phyloP scores from a whole-genome alignment of 108 stramenopile genomes.

The Tribonema minus region DNA sequence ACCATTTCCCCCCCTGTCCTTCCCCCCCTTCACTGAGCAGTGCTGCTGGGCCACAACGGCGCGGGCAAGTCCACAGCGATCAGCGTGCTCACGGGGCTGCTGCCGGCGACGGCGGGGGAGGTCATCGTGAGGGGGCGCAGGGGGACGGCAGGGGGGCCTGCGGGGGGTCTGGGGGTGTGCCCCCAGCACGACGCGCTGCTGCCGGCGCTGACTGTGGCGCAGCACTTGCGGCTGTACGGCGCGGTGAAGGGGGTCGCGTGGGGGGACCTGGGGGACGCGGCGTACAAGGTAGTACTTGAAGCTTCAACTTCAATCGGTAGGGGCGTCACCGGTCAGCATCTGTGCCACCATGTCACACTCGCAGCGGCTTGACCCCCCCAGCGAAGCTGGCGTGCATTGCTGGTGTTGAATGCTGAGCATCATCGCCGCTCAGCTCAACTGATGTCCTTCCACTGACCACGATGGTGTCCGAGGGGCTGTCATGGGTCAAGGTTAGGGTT shows the following conservation, averaged over 20 bases:
- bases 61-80: conserved; percentile 75
- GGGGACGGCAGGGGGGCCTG: background rate
- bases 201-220: conserved; percentile 50
- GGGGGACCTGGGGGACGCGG: conserved; percentile 20
- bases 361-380: no score
- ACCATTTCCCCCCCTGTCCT: no score
- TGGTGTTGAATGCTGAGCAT: background rate
- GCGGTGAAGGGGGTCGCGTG: conserved; percentile 49
- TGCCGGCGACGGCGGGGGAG: conserved; percentile 62
- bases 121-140: conserved; percentile 56
- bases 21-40: no score
- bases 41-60: conserved; percentile 64
- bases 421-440: no score
- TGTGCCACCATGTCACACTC: background rate
- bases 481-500: no score
- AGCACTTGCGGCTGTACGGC: conserved; percentile 59
- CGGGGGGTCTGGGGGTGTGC: conserved; percentile 50
- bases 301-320: background rate
- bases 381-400: background rate
- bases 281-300: conserved; percentile 1
- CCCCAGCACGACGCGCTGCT: conserved; percentile 60
- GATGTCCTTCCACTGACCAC: no score
- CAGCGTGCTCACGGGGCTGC: conserved; percentile 68
- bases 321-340: background rate
- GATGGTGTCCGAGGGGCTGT: no score